These are phyloP conservation scores for Nyssa sinensis DNA, from an alignment of 148 eudicot species.

Conservation along the genomic window DNA sequence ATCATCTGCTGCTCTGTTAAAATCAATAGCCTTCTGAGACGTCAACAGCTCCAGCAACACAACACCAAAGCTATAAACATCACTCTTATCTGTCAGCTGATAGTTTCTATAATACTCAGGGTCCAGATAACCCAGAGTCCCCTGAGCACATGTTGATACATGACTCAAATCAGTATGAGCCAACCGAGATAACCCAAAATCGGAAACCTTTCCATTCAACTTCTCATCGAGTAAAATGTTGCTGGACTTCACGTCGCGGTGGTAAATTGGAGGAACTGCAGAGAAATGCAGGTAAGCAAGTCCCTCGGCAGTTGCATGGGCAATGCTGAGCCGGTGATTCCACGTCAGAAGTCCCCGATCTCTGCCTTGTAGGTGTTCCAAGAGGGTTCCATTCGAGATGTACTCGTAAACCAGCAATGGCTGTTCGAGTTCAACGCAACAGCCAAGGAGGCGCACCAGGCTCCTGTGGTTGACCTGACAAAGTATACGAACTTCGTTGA, in stretches of 20 bases:
- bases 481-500: conserved; percentile 72
- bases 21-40: conserved; percentile 77
- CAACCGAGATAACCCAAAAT: conserved; percentile 79
- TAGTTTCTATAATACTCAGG: conserved; percentile 88
- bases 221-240: conserved; percentile 81
- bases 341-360: conserved; percentile 38
- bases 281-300: conserved; percentile 82
- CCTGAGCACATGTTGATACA: conserved; percentile 84
- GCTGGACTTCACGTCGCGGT: conserved; percentile 83
- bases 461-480: conserved; percentile 76
- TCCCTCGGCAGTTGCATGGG: conserved; percentile 74
- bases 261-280: conserved; percentile 70
- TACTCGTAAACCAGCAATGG: conserved; percentile 83
- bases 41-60: conserved; percentile 82
- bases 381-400: conserved; percentile 66
- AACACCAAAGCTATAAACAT: conserved; percentile 81
- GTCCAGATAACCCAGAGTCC: conserved; percentile 81
- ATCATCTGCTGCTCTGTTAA: conserved; percentile 65
- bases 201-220: conserved; percentile 69
- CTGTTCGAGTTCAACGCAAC: conserved; percentile 86
- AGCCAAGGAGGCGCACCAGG: conserved; percentile 76
- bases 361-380: conserved; percentile 47
- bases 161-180: conserved; percentile 87
- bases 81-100: conserved; percentile 82
- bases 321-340: conserved; percentile 58